Percentiles rank a stretch among this genome's conserved stretches.
Evolutionary conservation across 2,329 filamentous ascomycete genomes (phyloP).

Genomic region (Aspergillus viridinutans): DNA sequence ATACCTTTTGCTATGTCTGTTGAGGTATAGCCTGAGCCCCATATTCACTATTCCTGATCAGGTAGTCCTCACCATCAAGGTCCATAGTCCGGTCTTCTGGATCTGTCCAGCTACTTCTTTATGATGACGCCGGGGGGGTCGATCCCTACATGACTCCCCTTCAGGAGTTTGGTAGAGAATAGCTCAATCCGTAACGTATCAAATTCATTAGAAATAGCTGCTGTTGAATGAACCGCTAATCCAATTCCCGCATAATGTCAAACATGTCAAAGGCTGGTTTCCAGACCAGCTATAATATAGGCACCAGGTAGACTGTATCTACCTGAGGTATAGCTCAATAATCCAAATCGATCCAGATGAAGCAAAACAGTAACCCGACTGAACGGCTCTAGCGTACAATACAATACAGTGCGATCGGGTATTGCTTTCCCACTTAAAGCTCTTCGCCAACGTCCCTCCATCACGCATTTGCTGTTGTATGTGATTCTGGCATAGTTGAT

Average conservation of each 20-base stretch:
- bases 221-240: constrained; percentile 13
- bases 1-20: background rate
- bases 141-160: background rate
- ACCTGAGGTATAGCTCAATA: background rate
- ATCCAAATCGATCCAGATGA: background rate
- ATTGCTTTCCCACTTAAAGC: background rate
- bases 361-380: background rate
- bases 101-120: constrained; percentile 14
- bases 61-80: background rate
- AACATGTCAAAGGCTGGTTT: background rate
- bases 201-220: background rate
- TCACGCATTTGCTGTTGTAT: background rate
- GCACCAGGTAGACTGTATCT: background rate
- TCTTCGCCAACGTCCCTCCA: background rate
- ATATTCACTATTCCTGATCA: background rate
- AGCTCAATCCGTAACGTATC: background rate
- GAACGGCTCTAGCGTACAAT: background rate
- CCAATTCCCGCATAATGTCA: constrained; percentile 7
- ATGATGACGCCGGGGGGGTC: background rate
- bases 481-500: constrained; percentile 11
- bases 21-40: background rate
- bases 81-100: constrained; percentile 1
- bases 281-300: background rate
- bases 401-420: background rate
- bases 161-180: background rate